Base-by-base conservation (phyloP, 1,284 basidiomycete genomes). In the Ceratobasidium sp. region DNA sequence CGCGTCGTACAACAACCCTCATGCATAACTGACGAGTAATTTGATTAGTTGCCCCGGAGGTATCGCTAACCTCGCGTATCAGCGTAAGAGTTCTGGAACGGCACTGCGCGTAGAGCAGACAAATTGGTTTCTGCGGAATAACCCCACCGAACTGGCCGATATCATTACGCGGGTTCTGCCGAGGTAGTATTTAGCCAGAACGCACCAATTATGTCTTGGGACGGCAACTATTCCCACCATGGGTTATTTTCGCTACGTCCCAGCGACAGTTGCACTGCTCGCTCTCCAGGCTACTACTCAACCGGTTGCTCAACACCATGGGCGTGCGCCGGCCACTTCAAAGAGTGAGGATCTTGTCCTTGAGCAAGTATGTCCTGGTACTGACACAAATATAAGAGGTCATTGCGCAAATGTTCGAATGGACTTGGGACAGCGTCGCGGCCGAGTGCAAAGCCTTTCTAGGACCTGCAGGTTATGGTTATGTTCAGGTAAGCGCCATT, bases 381-480 rank as follows among this genome's bases (percentile, higher is more conserved):
- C 24, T 31, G 24, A n/a, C 49, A 24, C 8, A 13, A 37, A 39
- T 46, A 27, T 5, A 64, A 81, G 82, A 81, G 16, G 86, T 88
- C 69, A 87, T 88, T 76, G 83, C 86, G 16, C 86, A 88, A 79
- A 85, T 88, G 82, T 84, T 78, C 76, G 83, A 87, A 77, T 88
- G 87, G 87, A 83, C 76, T 27, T 88, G 87, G 86, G 83, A 84
- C 77, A 89, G 86, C 77, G 80, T 91, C 63, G 89, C 89, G 0
- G 79, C 85, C 0, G 89, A 91, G 81, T 91, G 90, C 80, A 87
- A 84, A 6, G 83, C 83, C 66, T 91, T 90, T 80, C 84, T 91
- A 65, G 89, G 90, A 0, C 89, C 89, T 6, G 86, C 87, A 41
- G 84, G 89, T 0, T 90, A 90, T 79, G 89, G 88, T 3, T 90